Percentiles rank a stretch among this genome's conserved stretches.
These are phyloP conservation scores for Spathaspora boniae DNA, from an alignment of 805 yeast species.

Conservation along the genomic window DNA sequence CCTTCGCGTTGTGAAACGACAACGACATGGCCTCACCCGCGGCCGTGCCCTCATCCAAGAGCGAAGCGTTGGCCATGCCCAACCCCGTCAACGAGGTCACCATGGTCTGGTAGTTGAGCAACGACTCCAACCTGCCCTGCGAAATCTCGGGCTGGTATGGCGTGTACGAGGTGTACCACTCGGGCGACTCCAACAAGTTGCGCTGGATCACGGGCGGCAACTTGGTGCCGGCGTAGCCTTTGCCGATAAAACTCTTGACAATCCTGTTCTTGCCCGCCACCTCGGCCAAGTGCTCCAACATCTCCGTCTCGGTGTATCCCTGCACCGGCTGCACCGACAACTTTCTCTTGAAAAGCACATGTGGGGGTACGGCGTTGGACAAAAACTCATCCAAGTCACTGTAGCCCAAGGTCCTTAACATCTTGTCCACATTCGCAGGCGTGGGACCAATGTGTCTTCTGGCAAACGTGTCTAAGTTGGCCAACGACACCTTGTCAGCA, in stretches of 20 bases:
- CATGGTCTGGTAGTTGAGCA: conserved; percentile 91
- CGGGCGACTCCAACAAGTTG: conserved; percentile 88
- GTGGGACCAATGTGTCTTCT: conserved; percentile 90
- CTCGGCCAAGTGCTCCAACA: conserved; percentile 62
- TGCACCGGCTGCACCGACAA: conserved; percentile 62
- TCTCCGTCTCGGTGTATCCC: conserved; percentile 81
- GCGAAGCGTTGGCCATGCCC: conserved; percentile 91
- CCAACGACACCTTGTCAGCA: conserved; percentile 15
- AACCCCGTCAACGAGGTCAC: conserved; percentile 87
- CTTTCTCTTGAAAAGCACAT: conserved; percentile 66
- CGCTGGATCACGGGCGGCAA: conserved; percentile 92
- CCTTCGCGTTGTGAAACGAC: conserved; percentile 63
- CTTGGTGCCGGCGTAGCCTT: conserved; percentile 89
- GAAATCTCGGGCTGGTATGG: conserved; percentile 98
- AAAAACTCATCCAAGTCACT: conserved; percentile 69
- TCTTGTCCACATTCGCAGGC: conserved; percentile 54
- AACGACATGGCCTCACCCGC: conserved; percentile 96
- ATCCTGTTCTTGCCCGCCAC: conserved; percentile 76
- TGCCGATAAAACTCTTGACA: conserved; percentile 78
- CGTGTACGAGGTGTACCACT: conserved; percentile 98
- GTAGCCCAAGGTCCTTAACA: conserved; percentile 68
- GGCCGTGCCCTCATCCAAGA: conserved; percentile 94
- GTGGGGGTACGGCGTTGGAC: conserved; percentile 68
- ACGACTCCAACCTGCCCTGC: conserved; percentile 90
- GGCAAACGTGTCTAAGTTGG: conserved; percentile 72